Conservation (phyloP, 306 rosid genomes). For the Amphicarpaea edgeworthii region DNA sequence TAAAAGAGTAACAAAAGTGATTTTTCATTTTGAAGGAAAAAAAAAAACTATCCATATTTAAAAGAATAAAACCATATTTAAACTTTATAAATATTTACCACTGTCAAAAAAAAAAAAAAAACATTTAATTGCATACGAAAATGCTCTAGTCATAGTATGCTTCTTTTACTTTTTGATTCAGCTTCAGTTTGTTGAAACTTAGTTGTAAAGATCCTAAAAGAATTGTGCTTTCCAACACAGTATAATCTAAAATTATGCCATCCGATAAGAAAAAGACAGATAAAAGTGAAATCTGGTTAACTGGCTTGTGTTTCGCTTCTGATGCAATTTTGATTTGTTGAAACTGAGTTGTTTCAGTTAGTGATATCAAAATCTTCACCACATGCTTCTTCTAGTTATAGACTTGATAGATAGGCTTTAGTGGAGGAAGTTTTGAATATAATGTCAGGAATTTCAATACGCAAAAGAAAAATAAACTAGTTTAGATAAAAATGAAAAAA, state of each 20-base stretch:
- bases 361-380: slow-evolving; percentile 10
- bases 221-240: slow-evolving; percentile 40
- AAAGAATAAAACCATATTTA: too few species aligned
- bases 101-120: too few species aligned
- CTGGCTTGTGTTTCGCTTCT: slow-evolving; percentile 44
- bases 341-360: slow-evolving; percentile 51
- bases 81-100: slow-evolving; percentile 28
- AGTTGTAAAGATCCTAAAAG: slow-evolving; percentile 40
- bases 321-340: slow-evolving; percentile 50
- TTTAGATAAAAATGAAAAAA: not conserved
- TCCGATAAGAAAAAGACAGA: not conserved
- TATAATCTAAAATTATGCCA: slow-evolving; percentile 21
- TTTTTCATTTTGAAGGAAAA: too few species aligned
- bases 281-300: slow-evolving; percentile 35
- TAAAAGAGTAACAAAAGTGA: too few species aligned
- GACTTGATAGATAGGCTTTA: too few species aligned
- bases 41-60: too few species aligned
- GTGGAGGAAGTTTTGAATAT: slow-evolving; percentile 5
- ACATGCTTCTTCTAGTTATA: too few species aligned
- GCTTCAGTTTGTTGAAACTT: slow-evolving; percentile 46
- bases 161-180: slow-evolving; percentile 46
- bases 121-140: not conserved
- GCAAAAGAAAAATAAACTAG: not conserved
- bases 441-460: not conserved
- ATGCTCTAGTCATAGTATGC: slow-evolving; percentile 10